These are phyloP conservation scores for Volvox carteri DNA, from an alignment of 163 green algal genomes.

Conservation along the genomic window DNA sequence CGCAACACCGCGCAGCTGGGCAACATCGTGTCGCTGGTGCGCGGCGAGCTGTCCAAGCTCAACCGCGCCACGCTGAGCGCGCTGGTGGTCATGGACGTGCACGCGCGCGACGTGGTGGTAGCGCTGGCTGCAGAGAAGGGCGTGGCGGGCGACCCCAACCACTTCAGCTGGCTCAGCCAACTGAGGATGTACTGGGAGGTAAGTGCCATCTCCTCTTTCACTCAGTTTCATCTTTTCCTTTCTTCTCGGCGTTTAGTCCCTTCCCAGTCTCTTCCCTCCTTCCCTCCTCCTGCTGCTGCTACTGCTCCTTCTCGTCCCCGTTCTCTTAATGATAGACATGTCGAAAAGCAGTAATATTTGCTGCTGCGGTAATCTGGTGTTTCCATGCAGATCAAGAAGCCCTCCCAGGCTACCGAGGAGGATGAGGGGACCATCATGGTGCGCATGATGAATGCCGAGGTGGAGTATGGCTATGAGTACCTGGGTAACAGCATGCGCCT, in stretches of 20 bases:
- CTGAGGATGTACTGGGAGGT: constrained; percentile 90
- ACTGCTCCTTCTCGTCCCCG: no score
- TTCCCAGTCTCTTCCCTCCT: no score
- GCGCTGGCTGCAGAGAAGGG: constrained; percentile 69
- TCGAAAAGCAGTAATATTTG: no score
- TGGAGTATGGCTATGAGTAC: constrained; percentile 91
- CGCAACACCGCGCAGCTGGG: constrained; percentile 67
- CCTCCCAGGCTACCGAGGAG: constrained; percentile 48
- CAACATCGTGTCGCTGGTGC: constrained; percentile 77
- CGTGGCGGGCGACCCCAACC: constrained; percentile 72
- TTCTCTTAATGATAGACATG: no score
- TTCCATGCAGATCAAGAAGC: constrained; percentile 51
- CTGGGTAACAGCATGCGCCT: constrained; percentile 82
- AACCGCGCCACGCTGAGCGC: constrained; percentile 79
- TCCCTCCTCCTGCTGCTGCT: no score
- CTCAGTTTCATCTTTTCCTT: neutral
- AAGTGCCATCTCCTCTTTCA: neutral
- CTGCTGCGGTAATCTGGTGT: no score
- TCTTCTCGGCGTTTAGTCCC: no score
- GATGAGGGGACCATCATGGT: constrained; percentile 75
- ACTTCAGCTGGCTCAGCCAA: constrained; percentile 88
- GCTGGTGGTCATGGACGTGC: constrained; percentile 89
- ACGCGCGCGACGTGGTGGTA: constrained; percentile 81
- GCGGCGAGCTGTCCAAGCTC: constrained; percentile 81
- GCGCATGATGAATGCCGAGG: constrained; percentile 88